These are phyloP conservation scores for Aphanocladium album DNA, from an alignment of 2,329 filamentous ascomycete species.

Conservation along the genomic window DNA sequence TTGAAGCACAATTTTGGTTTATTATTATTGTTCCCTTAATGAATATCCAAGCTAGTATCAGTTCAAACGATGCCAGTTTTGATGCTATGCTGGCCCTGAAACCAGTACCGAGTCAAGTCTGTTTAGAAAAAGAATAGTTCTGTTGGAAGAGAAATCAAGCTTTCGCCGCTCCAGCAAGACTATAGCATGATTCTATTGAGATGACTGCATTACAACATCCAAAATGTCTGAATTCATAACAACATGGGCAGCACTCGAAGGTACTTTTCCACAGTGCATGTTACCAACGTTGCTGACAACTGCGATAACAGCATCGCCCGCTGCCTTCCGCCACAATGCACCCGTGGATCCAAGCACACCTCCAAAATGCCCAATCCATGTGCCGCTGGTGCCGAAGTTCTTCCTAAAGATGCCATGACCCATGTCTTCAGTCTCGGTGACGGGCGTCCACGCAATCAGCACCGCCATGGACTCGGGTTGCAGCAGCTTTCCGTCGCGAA, in stretches of 20 bases:
- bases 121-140: no score
- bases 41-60: no score
- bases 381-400: neutral
- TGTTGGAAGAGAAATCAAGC: no score
- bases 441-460: slow-evolving; percentile 14
- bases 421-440: slow-evolving; percentile 7
- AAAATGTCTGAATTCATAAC: slow-evolving; percentile 8
- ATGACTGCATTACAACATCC: neutral
- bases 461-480: slow-evolving; percentile 6
- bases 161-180: no score
- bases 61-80: no score
- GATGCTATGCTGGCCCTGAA: no score
- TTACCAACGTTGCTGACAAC: slow-evolving; percentile 14
- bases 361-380: slow-evolving; percentile 14
- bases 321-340: slow-evolving; percentile 14
- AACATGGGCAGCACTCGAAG: slow-evolving; percentile 12
- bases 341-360: slow-evolving; percentile 14
- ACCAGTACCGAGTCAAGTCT: no score
- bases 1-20: no score
- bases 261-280: slow-evolving; percentile 10
- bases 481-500: slow-evolving; percentile 15
- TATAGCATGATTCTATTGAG: no score
- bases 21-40: no score
- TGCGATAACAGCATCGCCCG: slow-evolving; percentile 10
- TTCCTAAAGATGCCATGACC: slow-evolving; percentile 15